Conservation (phyloP, 352 stramenopile genomes). For the Pilasporangium apinafurcum region DNA sequence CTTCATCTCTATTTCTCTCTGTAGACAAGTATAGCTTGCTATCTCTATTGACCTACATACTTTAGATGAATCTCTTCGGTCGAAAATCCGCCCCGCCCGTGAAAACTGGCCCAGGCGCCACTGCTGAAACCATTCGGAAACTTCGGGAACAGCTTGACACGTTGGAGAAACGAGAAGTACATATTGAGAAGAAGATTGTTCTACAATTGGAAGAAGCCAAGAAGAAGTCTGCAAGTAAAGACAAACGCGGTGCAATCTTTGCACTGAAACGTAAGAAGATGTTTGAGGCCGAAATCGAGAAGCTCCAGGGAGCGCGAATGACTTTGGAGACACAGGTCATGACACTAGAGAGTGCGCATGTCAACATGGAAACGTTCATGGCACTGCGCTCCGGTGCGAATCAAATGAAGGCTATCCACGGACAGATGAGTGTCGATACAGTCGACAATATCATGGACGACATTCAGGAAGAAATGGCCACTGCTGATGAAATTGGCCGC, state of each 20-base stretch:
- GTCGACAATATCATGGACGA: slow-evolving; percentile 98
- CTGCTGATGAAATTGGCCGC: slow-evolving; percentile 90
- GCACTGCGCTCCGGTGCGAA: slow-evolving; percentile 89
- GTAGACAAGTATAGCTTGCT: too few species aligned
- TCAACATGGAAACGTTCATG: slow-evolving; percentile 97
- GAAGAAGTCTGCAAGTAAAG: slow-evolving; percentile 93
- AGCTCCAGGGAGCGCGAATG: slow-evolving; percentile 96
- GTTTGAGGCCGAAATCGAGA: slow-evolving; percentile 97
- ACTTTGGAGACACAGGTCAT: slow-evolving; percentile 93
- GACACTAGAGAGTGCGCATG: slow-evolving; percentile 88
- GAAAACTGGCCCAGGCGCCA: slow-evolving; percentile 47
- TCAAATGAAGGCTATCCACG: slow-evolving; percentile 95
- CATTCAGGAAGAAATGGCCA: slow-evolving; percentile 96
- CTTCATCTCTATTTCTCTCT: too few species aligned
- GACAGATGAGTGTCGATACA: slow-evolving; percentile 94
- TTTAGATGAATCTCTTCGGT: slow-evolving; percentile 88
- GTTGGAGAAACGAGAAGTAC: slow-evolving; percentile 92
- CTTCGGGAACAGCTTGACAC: slow-evolving; percentile 87
- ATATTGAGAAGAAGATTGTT: slow-evolving; percentile 97
- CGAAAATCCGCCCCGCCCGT: slow-evolving; percentile 59
- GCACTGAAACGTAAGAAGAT: slow-evolving; percentile 99
- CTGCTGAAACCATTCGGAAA: slow-evolving; percentile 88
- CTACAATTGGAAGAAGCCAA: slow-evolving; percentile 92
- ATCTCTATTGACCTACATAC: too few species aligned
- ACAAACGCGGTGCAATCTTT: slow-evolving; percentile 97